Evolutionary conservation across 768 basidiomycete species (phyloP).

Genomic region (Hypholoma fasciculare): DNA sequence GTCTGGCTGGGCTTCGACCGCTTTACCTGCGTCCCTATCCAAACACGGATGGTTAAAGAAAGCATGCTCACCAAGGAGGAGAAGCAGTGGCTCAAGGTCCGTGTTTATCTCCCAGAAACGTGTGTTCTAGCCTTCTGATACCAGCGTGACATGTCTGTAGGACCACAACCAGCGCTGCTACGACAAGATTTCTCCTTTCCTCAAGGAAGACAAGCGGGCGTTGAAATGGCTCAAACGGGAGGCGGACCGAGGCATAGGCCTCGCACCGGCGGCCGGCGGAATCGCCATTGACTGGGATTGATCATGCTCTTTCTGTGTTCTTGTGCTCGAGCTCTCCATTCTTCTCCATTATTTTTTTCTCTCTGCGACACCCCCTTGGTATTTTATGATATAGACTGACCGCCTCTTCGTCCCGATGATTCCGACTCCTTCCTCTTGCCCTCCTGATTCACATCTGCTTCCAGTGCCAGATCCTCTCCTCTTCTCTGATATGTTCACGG

Average conservation of each 20-base stretch:
- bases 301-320: conserved; percentile 17
- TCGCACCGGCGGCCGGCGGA: conserved; percentile 69
- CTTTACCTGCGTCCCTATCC: conserved; percentile 92
- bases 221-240: conserved; percentile 80
- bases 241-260: conserved; percentile 72
- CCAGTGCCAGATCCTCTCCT: not conserved
- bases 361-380: conserved; percentile 3
- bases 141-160: conserved; percentile 30
- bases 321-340: not conserved
- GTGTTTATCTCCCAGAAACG: conserved; percentile 15
- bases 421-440: not conserved
- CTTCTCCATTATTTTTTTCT: not conserved
- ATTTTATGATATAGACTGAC: not conserved
- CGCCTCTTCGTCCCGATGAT: not conserved
- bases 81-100: conserved; percentile 80
- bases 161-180: conserved; percentile 81
- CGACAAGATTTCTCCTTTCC: conserved; percentile 59
- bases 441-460: conserved; percentile 1
- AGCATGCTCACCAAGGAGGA: conserved; percentile 84
- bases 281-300: conserved; percentile 82
- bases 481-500: not conserved
- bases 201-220: conserved; percentile 81
- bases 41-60: conserved; percentile 86
- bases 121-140: not conserved
- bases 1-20: conserved; percentile 91